Evolutionary conservation across 192 early-diverging fungal species (phyloP).

Genomic region (Backusella psychrophila): DNA sequence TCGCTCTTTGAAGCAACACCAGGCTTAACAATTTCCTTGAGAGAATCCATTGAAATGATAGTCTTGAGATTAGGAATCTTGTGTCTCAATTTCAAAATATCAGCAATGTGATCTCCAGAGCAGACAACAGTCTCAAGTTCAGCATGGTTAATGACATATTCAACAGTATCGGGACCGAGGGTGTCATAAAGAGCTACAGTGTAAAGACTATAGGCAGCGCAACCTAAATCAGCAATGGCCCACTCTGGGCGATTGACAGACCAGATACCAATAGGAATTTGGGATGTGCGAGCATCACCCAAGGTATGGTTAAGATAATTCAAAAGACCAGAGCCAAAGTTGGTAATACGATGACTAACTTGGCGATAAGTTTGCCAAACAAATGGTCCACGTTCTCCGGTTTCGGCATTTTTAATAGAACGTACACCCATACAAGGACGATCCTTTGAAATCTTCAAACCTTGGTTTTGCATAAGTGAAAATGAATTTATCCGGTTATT

Average conservation of each 20-base stretch:
- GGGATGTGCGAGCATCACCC: constrained; percentile 17
- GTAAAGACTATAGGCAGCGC: constrained; percentile 60
- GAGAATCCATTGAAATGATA: constrained; percentile 72
- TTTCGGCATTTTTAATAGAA: constrained; percentile 48
- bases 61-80: constrained; percentile 68
- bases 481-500: neutral
- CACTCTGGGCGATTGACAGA: constrained; percentile 77
- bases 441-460: constrained; percentile 50
- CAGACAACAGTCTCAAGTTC: constrained; percentile 72
- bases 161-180: constrained; percentile 78
- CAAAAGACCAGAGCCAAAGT: constrained; percentile 71
- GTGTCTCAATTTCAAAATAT: constrained; percentile 49
- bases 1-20: constrained; percentile 24
- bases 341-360: constrained; percentile 54
- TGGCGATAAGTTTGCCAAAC: constrained; percentile 72
- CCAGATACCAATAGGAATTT: constrained; percentile 63
- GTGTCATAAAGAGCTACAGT: constrained; percentile 89
- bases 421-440: constrained; percentile 67
- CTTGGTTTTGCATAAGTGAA: constrained; percentile 20
- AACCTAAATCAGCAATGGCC: constrained; percentile 67
- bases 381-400: constrained; percentile 63
- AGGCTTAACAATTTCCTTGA: constrained; percentile 43
- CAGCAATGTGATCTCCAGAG: constrained; percentile 50
- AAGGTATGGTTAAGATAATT: constrained; percentile 50
- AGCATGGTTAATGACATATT: constrained; percentile 85